Evolutionary conservation across 345 rosid genomes (phyloP).

Genomic region (Eucalyptus cladocalyx): DNA sequence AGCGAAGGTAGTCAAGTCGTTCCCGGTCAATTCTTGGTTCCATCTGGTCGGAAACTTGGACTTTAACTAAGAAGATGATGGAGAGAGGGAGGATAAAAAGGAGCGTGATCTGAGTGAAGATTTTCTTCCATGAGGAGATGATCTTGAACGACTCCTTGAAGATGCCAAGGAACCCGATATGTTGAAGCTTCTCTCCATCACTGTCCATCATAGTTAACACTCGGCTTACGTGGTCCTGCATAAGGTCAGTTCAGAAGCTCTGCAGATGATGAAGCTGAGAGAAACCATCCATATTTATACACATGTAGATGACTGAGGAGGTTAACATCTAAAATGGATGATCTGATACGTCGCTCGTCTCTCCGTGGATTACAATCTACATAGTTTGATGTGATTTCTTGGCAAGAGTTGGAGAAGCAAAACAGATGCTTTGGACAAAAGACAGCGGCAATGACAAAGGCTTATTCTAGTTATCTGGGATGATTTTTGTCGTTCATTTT

Average conservation of each 20-base stretch:
- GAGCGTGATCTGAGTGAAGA: conserved; percentile 32
- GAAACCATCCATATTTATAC: background rate
- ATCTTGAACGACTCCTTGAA: conserved; percentile 29
- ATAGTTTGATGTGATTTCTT: background rate
- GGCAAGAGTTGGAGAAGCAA: background rate
- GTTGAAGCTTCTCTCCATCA: conserved; percentile 32
- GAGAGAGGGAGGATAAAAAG: conserved; percentile 36
- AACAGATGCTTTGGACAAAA: background rate
- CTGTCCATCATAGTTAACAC: conserved; percentile 11
- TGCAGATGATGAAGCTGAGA: background rate
- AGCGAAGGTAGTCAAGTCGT: background rate
- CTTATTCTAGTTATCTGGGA: background rate
- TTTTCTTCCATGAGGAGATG: conserved; percentile 27
- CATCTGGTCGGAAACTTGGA: conserved; percentile 8
- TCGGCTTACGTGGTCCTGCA: background rate
- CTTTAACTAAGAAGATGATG: conserved; percentile 18
- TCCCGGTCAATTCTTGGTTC: background rate
- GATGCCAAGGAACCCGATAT: conserved; percentile 28
- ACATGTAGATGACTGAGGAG: background rate
- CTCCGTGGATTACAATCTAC: background rate
- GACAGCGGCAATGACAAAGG: background rate
- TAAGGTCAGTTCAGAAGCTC: background rate
- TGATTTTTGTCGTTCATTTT: background rate
- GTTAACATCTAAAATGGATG: background rate
- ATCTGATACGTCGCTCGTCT: background rate